Evolutionary conservation across 805 yeast species (phyloP).

Genomic region (Sugiyamaella boreocaroliniensis): DNA sequence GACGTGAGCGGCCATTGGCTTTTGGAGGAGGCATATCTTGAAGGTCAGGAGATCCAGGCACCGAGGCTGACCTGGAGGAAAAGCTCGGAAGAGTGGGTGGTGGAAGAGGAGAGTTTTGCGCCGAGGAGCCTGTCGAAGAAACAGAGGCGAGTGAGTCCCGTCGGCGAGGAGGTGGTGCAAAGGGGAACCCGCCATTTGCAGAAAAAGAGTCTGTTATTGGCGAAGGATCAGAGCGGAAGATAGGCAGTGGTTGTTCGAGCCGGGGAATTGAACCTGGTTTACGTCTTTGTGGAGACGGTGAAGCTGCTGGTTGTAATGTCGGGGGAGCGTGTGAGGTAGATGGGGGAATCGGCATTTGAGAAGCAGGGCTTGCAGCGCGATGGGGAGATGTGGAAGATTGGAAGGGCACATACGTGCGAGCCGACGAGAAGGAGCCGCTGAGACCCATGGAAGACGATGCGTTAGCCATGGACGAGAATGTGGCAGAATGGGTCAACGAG

Average conservation of each 20-base stretch:
- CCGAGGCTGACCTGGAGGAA: neutral
- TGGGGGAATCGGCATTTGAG: too few relatives aligned
- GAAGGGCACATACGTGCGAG: constrained; percentile 5
- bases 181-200: neutral
- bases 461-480: neutral
- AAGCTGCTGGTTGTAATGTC: neutral
- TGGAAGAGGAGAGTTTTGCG: constrained; percentile 5
- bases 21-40: neutral
- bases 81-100: neutral
- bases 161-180: neutral
- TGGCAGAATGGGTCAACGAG: neutral
- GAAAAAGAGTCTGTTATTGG: neutral
- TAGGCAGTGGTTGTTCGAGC: constrained; percentile 11
- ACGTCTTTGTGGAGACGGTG: constrained; percentile 6
- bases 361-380: neutral
- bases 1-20: constrained; percentile 15
- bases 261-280: neutral
- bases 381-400: constrained; percentile 1
- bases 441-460: neutral
- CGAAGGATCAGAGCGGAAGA: constrained; percentile 2
- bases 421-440: neutral
- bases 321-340: neutral
- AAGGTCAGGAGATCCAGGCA: neutral
- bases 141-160: neutral
- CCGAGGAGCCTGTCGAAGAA: neutral